phyloP scores from a whole-genome alignment of 768 basidiomycete genomes.

The Paxillus rubicundulus region DNA sequence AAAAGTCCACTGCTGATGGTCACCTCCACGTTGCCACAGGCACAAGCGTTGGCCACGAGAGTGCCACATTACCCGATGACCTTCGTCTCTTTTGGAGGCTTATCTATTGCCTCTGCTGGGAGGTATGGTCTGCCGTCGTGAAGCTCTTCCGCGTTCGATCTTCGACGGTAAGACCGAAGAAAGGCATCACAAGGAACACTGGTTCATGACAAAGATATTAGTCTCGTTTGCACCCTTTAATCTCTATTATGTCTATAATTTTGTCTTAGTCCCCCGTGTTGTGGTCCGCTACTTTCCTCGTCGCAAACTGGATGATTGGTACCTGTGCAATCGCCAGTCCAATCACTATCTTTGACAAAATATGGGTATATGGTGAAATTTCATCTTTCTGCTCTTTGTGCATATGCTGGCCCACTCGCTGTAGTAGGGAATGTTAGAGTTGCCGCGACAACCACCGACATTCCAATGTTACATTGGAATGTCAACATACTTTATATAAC shows the following conservation, averaged over 20 bases:
- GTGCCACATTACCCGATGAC: slow-evolving; percentile 33
- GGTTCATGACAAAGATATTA: slow-evolving; percentile 62
- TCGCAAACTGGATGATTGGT: slow-evolving; percentile 68
- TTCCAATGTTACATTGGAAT: too few relatives aligned
- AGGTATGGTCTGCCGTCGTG: slow-evolving; percentile 51
- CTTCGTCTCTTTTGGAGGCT: slow-evolving; percentile 32
- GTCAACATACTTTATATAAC: too few relatives aligned
- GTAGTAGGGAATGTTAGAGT: too few relatives aligned
- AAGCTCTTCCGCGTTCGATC: slow-evolving; percentile 64
- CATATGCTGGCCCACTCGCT: background rate
- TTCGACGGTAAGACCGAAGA: slow-evolving; percentile 54
- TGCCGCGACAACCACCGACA: too few relatives aligned
- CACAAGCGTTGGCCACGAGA: slow-evolving; percentile 39
- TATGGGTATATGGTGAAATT: slow-evolving; percentile 57
- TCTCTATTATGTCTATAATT: slow-evolving; percentile 4
- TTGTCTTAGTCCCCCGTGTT: slow-evolving; percentile 47
- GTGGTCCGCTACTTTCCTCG: slow-evolving; percentile 62
- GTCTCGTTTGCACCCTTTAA: background rate
- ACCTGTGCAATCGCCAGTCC: slow-evolving; percentile 48
- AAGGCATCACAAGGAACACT: slow-evolving; percentile 60
- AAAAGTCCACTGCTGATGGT: slow-evolving; percentile 47
- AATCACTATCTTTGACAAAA: slow-evolving; percentile 48
- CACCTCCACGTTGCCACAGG: slow-evolving; percentile 27
- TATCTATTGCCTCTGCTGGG: slow-evolving; percentile 52
- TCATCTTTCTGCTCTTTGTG: slow-evolving; percentile 12